A percentile compares a stretch with the other conserved stretches of the same genome.
Conservation (phyloP, 345 rosid species). For the Eucalyptus marginata region DNA sequence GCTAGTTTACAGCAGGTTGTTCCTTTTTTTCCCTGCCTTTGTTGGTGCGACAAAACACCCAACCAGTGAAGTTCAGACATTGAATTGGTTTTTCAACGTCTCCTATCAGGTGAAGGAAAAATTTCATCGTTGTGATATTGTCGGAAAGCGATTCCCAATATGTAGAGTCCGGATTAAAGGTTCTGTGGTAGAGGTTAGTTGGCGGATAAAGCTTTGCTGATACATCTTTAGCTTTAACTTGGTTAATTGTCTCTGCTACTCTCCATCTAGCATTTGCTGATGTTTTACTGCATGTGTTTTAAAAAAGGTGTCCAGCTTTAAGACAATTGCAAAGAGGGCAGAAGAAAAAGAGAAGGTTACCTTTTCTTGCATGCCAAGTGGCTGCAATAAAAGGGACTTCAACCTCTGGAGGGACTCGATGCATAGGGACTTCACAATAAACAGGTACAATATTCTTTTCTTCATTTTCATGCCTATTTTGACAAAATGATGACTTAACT, state of each 20-base stretch:
- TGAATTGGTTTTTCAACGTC: neutral
- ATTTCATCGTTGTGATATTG: slow-evolving; percentile 40
- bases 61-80: neutral
- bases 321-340: slow-evolving; percentile 32
- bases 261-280: neutral
- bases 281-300: neutral
- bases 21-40: neutral
- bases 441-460: slow-evolving; percentile 36
- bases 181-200: slow-evolving; percentile 59
- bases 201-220: neutral
- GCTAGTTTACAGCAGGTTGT: slow-evolving; percentile 68
- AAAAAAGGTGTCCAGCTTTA: slow-evolving; percentile 81
- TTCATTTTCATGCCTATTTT: neutral
- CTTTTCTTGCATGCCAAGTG: slow-evolving; percentile 14
- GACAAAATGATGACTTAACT: neutral
- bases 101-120: slow-evolving; percentile 31
- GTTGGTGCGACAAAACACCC: neutral
- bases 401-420: slow-evolving; percentile 71
- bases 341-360: slow-evolving; percentile 17
- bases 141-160: slow-evolving; percentile 78
- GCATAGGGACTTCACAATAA: slow-evolving; percentile 85
- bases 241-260: neutral
- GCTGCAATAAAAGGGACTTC: slow-evolving; percentile 37
- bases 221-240: neutral
- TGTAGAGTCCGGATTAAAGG: slow-evolving; percentile 54